Evolutionary conservation across 2,329 filamentous ascomycete genomes (phyloP).

Genomic region (Alternaria ventricosa): DNA sequence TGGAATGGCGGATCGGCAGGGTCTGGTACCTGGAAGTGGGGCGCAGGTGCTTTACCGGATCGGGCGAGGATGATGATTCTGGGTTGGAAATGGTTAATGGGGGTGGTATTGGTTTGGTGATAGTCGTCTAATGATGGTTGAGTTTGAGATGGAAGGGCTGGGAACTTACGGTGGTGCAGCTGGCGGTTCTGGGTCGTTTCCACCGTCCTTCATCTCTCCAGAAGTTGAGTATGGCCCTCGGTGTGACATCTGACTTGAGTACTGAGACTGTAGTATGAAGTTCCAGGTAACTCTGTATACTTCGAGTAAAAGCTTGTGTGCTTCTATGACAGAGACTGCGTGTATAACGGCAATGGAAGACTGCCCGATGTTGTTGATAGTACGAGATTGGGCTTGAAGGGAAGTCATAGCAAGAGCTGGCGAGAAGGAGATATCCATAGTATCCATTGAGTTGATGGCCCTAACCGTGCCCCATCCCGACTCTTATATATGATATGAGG

Average conservation of each 20-base stretch:
- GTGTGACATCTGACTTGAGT: background rate
- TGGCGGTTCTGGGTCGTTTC: slow-evolving; percentile 27
- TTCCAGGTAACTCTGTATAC: background rate
- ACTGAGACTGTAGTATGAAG: background rate
- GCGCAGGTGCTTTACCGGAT: slow-evolving; percentile 22
- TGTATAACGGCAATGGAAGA: background rate
- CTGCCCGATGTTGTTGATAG: background rate
- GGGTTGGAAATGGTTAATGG: slow-evolving; percentile 7
- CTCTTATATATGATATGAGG: slow-evolving; percentile 15
- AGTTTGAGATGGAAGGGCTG: background rate
- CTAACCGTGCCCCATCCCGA: background rate
- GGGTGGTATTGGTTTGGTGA: background rate
- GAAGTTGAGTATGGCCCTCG: background rate
- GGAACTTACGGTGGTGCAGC: slow-evolving; percentile 36
- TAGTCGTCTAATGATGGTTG: background rate
- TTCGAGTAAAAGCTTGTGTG: background rate
- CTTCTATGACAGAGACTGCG: background rate
- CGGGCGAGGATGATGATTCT: slow-evolving; percentile 36
- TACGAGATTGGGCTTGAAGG: background rate
- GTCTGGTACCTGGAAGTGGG: slow-evolving; percentile 29
- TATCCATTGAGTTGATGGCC: background rate
- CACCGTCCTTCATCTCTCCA: background rate
- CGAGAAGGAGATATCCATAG: background rate
- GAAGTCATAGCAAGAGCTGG: background rate
- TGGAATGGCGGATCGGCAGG: slow-evolving; percentile 19